Base-by-base conservation (phyloP, 139 green algal species). In the Coelastrella sp. region DNA sequence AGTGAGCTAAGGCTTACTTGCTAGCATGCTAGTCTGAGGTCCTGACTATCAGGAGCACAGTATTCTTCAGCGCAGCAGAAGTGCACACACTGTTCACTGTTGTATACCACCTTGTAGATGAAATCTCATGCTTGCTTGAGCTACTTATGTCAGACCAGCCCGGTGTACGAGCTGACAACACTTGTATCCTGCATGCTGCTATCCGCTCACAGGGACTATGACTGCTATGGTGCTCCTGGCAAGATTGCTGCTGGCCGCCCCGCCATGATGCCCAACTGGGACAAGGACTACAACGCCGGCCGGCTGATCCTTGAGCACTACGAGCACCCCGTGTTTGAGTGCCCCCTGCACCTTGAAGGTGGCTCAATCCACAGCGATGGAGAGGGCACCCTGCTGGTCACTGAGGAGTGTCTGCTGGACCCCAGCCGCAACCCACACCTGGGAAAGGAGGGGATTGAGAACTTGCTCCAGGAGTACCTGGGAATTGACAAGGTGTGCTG, bases 321-420 rank as follows among this genome's bases (percentile, higher is more conserved):
- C 3, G 94, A 92, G 23, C 66, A 94, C 17, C 80, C 86, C 23
- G 56, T 84, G 47, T 65, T 84, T 84, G 78, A 66, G 14, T 77
- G 61, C 82, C 89, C 92, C 5, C 76, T 96, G 65, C 91, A 95
- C 84, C 85, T 97, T 57, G 95, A 97, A 87, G 94, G 94, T 22
- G 95, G 95, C 22, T 95, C 93, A 80, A 94, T 97, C 78, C 94
- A 96, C 90, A 73, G 59, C 54, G 82, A 88, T n/a, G 82, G 82
- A 11, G 60, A 64, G 4, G 79, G 95, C 64, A 98, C 96, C 22
- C 89, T 97, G 61, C 22, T 98, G 4, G 92, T 93, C 8, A 98
- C 96, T 19, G 94, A 96, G 93, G 90, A 97, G 90, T 97, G 95
- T 92, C 92, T 98, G 87, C 93, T 98, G 82, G 91, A 97, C 92